Conservation (phyloP, 208 protist species). For the Wallacemonas sp. region DNA sequence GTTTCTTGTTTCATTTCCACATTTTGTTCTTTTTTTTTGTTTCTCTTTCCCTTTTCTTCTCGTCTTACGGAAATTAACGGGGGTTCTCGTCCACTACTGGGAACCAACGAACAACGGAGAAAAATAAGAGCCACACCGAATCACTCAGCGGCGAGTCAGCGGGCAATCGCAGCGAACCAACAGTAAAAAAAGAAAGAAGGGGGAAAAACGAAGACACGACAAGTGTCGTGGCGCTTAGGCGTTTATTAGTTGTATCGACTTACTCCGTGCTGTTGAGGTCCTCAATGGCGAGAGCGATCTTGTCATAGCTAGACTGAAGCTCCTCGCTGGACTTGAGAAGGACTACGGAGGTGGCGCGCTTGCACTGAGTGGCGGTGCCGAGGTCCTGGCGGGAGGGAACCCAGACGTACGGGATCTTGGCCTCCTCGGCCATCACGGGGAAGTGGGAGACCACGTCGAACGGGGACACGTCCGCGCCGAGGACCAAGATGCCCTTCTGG, state of each 20-base stretch:
- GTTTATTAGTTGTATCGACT: background rate
- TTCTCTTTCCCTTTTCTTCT: no score
- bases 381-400: constrained; percentile 93
- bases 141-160: background rate
- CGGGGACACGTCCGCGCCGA: constrained; percentile 92
- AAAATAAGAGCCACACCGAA: no score
- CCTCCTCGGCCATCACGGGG: constrained; percentile 91
- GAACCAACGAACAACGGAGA: no score
- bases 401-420: constrained; percentile 94
- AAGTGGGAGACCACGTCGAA: constrained; percentile 95
- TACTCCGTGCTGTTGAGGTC: constrained; percentile 83
- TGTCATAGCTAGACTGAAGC: constrained; percentile 86
- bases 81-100: no score
- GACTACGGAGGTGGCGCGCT: constrained; percentile 93
- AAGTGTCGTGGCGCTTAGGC: background rate
- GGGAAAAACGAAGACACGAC: constrained; percentile 11
- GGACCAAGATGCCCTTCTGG: constrained; percentile 89
- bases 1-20: no score
- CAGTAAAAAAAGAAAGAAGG: constrained; percentile 8
- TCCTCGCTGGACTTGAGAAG: constrained; percentile 87
- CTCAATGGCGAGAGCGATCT: constrained; percentile 87
- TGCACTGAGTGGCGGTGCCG: constrained; percentile 92
- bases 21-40: no score
- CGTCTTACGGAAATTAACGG: no score
- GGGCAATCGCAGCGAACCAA: background rate